Conservation (phyloP, 106 monocot species). For the Phalaenopsis equestris region DNA sequence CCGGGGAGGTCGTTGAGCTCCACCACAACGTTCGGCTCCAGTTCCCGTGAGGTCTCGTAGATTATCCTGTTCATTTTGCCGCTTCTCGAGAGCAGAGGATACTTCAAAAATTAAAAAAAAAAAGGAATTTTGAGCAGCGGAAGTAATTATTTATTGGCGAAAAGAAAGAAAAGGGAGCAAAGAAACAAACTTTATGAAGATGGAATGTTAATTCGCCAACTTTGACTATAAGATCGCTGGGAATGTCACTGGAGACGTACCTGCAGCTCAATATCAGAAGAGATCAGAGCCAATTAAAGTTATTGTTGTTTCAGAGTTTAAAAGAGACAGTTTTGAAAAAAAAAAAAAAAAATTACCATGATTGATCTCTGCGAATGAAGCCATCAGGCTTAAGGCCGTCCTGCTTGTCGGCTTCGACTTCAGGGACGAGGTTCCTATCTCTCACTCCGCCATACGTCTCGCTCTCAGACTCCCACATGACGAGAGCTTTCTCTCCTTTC, state of each 20-base stretch:
- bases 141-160: neutral
- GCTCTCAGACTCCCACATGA: constrained; percentile 87
- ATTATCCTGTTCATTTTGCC: constrained; percentile 69
- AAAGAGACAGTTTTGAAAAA: neutral
- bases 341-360: constrained; percentile 36
- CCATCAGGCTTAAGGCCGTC: constrained; percentile 64
- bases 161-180: neutral
- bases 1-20: constrained; percentile 77
- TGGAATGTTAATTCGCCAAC: constrained; percentile 59
- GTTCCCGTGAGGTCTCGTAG: constrained; percentile 45
- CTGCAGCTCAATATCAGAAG: constrained; percentile 15
- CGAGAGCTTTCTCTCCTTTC: neutral
- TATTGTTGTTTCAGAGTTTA: neutral
- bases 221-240: constrained; percentile 77
- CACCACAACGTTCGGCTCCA: constrained; percentile 17
- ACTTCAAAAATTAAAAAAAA: constrained; percentile 27
- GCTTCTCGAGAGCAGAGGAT: constrained; percentile 78
- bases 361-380: constrained; percentile 59
- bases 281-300: neutral
- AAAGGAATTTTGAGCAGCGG: neutral
- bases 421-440: constrained; percentile 24
- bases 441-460: constrained; percentile 25
- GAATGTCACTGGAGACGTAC: constrained; percentile 71
- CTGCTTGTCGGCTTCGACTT: constrained; percentile 21
- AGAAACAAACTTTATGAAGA: constrained; percentile 63